Base-by-base conservation (phyloP, 495 filamentous ascomycete genomes). In the Penicillium nucicola region DNA sequence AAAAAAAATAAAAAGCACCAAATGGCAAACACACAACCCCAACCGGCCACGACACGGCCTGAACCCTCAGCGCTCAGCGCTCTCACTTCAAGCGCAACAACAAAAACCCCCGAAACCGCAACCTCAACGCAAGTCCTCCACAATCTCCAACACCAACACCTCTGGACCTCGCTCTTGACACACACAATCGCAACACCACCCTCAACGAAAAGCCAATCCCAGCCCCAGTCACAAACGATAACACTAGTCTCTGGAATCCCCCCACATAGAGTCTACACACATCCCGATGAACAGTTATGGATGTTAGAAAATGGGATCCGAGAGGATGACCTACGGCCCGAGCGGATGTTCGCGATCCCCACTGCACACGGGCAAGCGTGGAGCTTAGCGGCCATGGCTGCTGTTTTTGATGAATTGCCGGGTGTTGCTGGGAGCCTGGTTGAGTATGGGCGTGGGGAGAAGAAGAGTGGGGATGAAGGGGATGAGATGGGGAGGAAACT, bases 271-370 rank as follows among this genome's bases (percentile, higher is more conserved):
- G 78, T 95, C 18, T 97, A 98, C 71, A 79, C 88, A 45, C 92
- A 98, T 66, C 93, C 93, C 5, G 93, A 97, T 66, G 89, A 95
- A 68, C 90, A 95, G 69, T 79, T 91, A 35, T 85, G 83, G 54
- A 79, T 89, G 65, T 70, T 95, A 46, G 84, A 88, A 66, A 64
- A 55, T 12, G 74, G 72, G 18, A 60, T 75, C 11, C 65, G 64
- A 41, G 75, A 77, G 15, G 65, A 75, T 45, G 74, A 79, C 40
- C 64, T 78, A 18, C 69, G 74, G 2, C 72, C 84, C 0, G 82
- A 88, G 58, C 68, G 81, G 42, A 86, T 96, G 62, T 97, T 92
- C 83, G 87, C 97, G 5, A 68, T 97, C n/a, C 90, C 95, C 2
- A 83, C 84, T 18, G 83, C 87, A 34, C 71, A 96, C 37, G 77